A percentile compares a stretch with the other conserved stretches of the same genome.
Evolutionary conservation across 139 green algal genomes (phyloP).

Genomic region (Gonium pectorale): DNA sequence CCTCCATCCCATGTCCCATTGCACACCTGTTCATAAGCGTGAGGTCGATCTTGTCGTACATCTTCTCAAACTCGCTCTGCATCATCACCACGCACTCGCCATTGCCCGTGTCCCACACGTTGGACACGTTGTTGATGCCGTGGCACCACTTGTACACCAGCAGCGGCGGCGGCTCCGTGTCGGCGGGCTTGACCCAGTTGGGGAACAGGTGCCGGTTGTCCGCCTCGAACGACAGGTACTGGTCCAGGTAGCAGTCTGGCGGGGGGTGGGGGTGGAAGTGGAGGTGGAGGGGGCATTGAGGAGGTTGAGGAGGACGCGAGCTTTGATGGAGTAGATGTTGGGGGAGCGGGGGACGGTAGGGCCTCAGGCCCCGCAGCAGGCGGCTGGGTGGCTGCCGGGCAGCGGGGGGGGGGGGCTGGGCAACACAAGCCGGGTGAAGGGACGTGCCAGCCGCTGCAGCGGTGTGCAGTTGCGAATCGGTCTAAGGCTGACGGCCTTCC

Average conservation of each 20-base stretch:
- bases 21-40: slow-evolving; percentile 94
- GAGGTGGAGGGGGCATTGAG: background rate
- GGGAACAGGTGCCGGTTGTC: slow-evolving; percentile 98
- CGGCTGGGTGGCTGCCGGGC: no score
- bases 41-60: slow-evolving; percentile 99
- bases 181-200: slow-evolving; percentile 99
- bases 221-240: slow-evolving; percentile 93
- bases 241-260: slow-evolving; percentile 95
- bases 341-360: background rate
- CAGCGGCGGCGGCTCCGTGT: slow-evolving; percentile 96
- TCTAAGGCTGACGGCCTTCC: no score
- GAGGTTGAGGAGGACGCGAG: no score
- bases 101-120: slow-evolving; percentile 95
- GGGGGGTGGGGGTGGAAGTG: background rate
- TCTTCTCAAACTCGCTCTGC: slow-evolving; percentile 96
- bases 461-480: no score
- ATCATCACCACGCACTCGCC: slow-evolving; percentile 99
- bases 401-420: no score
- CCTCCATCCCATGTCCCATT: background rate
- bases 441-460: no score
- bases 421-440: no score
- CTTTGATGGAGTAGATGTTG: background rate
- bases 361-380: no score
- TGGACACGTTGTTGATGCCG: slow-evolving; percentile 94
- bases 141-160: slow-evolving; percentile 99